These are phyloP conservation scores for Botryotinia convoluta DNA, from an alignment of 2,329 filamentous ascomycete genomes.

Conservation along the genomic window DNA sequence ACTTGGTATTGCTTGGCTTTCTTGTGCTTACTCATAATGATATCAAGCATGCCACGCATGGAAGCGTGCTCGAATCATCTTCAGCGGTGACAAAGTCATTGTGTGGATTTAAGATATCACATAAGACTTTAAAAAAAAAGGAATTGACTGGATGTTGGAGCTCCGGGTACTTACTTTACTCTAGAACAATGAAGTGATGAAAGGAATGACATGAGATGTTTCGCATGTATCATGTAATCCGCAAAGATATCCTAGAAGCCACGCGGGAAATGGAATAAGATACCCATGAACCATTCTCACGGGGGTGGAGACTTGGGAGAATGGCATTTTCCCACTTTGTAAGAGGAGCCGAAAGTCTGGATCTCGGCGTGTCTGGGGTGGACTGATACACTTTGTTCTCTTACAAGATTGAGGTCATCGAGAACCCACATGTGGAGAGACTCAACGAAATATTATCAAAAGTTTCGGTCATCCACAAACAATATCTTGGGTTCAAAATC, in stretches of 20 bases:
- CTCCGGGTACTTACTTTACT: background rate
- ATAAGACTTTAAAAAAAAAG: conserved; percentile 13
- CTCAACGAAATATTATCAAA: background rate
- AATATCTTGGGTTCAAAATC: background rate
- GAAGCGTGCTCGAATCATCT: conserved; percentile 1
- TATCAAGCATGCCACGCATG: conserved; percentile 3
- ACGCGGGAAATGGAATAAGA: conserved; percentile 14
- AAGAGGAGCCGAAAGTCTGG: background rate
- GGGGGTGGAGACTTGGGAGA: background rate
- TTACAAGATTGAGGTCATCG: background rate
- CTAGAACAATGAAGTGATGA: background rate
- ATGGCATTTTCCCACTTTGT: background rate
- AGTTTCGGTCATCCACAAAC: background rate
- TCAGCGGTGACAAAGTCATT: background rate
- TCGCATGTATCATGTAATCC: conserved; percentile 17
- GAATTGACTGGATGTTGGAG: conserved; percentile 7
- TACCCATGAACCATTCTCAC: background rate
- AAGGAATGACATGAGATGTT: conserved; percentile 12
- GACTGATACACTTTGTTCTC: background rate
- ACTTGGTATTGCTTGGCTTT: background rate
- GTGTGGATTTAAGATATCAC: conserved; percentile 17
- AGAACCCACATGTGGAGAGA: background rate
- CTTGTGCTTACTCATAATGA: background rate
- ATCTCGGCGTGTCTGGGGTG: background rate
- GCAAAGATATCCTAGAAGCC: conserved; percentile 17